Evolutionary conservation across 495 filamentous ascomycete species (phyloP), one percentile per base, ranked within the genome.

Genomic region (Aspergillus conjunctus): DNA sequence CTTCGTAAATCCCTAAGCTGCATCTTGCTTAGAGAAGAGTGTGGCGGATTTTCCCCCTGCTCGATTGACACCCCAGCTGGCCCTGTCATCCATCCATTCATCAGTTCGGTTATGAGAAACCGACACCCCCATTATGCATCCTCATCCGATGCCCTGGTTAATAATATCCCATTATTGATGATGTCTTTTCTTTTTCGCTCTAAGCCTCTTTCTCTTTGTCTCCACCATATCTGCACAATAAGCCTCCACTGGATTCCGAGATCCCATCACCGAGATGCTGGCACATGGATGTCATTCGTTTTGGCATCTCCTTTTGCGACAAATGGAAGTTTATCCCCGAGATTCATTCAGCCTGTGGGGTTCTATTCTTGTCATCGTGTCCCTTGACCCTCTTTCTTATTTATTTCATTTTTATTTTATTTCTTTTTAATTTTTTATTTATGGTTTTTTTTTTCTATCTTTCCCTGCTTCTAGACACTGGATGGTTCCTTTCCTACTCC

Each of bases 31-130:
- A 17, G 39, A 48, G 18, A 22, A 48, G 44, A 48, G 44, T 21
- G 44, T 48, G 44, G 44, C 44, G 44, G 44, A 20, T 43, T 14
- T 43, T 17, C 39, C 39, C 39, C 12, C 39, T 43, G 18, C n/a
- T 11, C 11, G 5, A 48, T 21, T 43, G 44, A 46, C 34, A 60
- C 51, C 51, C 58, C 58, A 60, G 58, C 58, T 60, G 58, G 58
- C 51, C 39, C 44, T 48, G 44, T 49, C 17, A 60, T 21, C 58
- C 32, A 52, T 39, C 49, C 57, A 48, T 48, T 48, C 18, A 17
- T 46, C 44, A 46, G 15, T 41, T 41, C 37, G 37, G 3, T n/a
- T 11, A 41, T 4, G 6, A 41, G 15, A 41, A 41, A 14, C 37
- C 37, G 37, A 41, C 37, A 14, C 9, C 3, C 3, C 37, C 4